These are phyloP conservation scores for Thamnidium elegans DNA, from an alignment of 192 early-diverging fungal genomes.

Conservation along the genomic window DNA sequence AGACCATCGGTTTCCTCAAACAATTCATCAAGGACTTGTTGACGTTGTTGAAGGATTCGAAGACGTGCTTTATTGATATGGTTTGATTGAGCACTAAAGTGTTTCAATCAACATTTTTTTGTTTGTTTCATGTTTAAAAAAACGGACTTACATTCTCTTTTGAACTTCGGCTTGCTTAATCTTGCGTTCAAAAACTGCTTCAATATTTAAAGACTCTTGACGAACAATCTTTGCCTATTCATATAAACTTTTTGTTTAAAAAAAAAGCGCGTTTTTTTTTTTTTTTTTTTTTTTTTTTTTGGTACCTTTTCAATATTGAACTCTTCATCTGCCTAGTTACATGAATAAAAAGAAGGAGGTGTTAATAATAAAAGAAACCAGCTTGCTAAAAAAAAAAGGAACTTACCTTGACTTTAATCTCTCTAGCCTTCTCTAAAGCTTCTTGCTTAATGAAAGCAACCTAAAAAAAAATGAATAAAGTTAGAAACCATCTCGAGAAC, in stretches of 20 bases:
- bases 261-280: constrained; percentile 5
- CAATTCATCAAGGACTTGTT: constrained; percentile 81
- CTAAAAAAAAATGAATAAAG: constrained; percentile 44
- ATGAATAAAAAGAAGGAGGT: not conserved
- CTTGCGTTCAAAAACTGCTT: constrained; percentile 94
- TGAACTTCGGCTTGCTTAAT: constrained; percentile 96
- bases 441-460: constrained; percentile 99
- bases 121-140: not conserved
- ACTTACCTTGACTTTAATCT: constrained; percentile 95
- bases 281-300: not conserved
- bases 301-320: constrained; percentile 97
- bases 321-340: constrained; percentile 89
- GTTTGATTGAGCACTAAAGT: constrained; percentile 82
- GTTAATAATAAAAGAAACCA: not conserved
- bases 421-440: constrained; percentile 95
- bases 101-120: not conserved
- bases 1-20: constrained; percentile 66
- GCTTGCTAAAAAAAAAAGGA: not conserved
- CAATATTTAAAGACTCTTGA: constrained; percentile 94
- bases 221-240: constrained; percentile 91
- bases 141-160: constrained; percentile 76
- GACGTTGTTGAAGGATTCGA: constrained; percentile 81
- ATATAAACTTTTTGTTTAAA: not conserved
- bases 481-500: not conserved
- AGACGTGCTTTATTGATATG: constrained; percentile 96